A percentile compares a stretch with the other conserved stretches of the same genome.
Conservation (phyloP, 2,329 filamentous ascomycete species). For the Beauveria caledonica region DNA sequence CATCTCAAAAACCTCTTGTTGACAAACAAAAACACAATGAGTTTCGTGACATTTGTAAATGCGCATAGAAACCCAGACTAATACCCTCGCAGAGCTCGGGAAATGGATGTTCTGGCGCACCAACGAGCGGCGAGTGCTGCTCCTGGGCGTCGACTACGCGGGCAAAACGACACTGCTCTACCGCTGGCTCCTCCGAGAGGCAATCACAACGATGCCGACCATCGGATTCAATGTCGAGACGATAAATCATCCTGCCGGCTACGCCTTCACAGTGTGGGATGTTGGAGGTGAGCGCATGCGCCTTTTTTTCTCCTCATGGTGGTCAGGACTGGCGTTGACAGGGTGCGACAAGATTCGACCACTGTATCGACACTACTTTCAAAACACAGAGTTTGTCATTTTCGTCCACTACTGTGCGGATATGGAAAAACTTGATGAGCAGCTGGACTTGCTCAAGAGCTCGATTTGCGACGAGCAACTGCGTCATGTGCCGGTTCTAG, state of each 20-base stretch:
- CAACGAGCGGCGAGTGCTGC: constrained; percentile 1
- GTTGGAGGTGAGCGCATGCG: constrained; percentile 18
- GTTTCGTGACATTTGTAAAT: neutral
- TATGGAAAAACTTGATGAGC: constrained; percentile 17
- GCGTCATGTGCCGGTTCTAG: constrained; percentile 19
- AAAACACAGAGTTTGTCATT: constrained; percentile 18
- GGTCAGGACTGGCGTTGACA: neutral
- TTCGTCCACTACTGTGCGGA: constrained; percentile 23
- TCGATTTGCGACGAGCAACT: constrained; percentile 16
- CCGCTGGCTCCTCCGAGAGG: constrained; percentile 80
- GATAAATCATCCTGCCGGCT: constrained; percentile 31
- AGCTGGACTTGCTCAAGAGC: constrained; percentile 20
- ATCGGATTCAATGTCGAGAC: constrained; percentile 94
- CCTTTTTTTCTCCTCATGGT: neutral
- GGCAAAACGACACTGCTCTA: constrained; percentile 75
- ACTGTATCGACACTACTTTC: constrained; percentile 21
- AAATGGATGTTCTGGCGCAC: neutral
- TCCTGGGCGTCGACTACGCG: constrained; percentile 20
- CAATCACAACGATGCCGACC: constrained; percentile 89
- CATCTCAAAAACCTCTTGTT: no score
- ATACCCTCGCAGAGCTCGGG: neutral
- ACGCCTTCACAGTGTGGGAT: constrained; percentile 21
- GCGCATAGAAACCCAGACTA: neutral
- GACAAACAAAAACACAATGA: neutral
- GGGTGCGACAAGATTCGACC: constrained; percentile 22